Conservation (phyloP, 2,329 filamentous ascomycete species). For the Metarhizium brunneum region DNA sequence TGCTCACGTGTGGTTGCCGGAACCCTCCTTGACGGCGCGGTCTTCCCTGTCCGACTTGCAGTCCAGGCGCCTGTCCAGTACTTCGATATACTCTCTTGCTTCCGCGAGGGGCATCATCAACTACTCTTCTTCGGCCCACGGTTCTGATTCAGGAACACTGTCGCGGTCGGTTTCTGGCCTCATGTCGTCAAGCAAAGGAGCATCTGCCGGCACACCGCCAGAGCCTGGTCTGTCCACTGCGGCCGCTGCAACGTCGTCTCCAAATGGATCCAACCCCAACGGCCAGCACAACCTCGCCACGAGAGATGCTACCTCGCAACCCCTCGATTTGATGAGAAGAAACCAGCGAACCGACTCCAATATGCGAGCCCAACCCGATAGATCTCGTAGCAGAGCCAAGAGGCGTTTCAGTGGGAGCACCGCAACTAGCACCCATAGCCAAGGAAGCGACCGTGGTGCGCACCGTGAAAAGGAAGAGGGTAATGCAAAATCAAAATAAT, state of each 20-base stretch:
- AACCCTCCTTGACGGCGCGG: conserved; percentile 35
- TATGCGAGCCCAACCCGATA: conserved; percentile 37
- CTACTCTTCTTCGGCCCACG: conserved; percentile 42
- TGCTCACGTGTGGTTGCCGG: conserved; percentile 31
- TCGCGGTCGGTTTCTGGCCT: conserved; percentile 35
- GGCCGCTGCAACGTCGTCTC: conserved; percentile 44
- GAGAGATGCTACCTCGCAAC: conserved; percentile 29
- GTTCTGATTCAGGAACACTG: conserved; percentile 36
- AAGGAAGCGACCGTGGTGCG: conserved; percentile 57
- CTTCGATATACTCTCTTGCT: conserved; percentile 61
- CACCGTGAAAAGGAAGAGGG: conserved; percentile 49
- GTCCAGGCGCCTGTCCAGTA: conserved; percentile 60
- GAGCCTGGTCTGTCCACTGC: conserved; percentile 43
- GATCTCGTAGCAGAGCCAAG: conserved; percentile 60
- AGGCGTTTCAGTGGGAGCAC: conserved; percentile 75
- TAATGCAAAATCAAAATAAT: conserved; percentile 8
- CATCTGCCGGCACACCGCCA: conserved; percentile 30
- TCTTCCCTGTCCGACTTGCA: conserved; percentile 43
- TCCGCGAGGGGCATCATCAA: conserved; percentile 44
- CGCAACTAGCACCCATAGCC: conserved; percentile 71
- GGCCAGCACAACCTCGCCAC: conserved; percentile 37
- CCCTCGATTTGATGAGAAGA: conserved; percentile 37
- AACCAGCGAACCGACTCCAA: conserved; percentile 27
- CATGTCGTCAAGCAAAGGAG: conserved; percentile 35
- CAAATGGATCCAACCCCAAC: conserved; percentile 24